Evolutionary conservation across 2,329 filamentous ascomycete species (phyloP).

Genomic region (Pseudogymnoascus sp.): DNA sequence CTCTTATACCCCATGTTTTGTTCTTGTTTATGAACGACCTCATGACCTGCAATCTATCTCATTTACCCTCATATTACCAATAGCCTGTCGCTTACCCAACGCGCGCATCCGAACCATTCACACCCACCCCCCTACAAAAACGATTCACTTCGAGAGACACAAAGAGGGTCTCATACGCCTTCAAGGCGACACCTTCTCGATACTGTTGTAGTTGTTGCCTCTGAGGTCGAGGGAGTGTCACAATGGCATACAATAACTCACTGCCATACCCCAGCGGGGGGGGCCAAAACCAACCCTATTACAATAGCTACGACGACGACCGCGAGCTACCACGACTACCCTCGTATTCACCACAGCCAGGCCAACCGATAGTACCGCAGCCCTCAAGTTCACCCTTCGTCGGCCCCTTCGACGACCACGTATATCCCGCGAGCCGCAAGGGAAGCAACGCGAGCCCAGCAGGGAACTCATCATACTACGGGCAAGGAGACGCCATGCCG

Average conservation of each 20-base stretch:
- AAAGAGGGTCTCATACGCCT: neutral
- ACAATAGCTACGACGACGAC: conserved; percentile 12
- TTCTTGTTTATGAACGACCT: neutral
- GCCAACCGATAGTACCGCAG: conserved; percentile 23
- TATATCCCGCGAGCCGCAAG: conserved; percentile 41
- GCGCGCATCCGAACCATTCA: neutral
- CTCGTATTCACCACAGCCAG: conserved; percentile 12
- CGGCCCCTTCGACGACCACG: conserved; percentile 58
- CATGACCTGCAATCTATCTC: conserved; percentile 3
- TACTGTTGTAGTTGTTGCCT: neutral
- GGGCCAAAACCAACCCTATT: conserved; percentile 16
- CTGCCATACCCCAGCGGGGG: conserved; percentile 15
- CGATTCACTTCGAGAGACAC: neutral
- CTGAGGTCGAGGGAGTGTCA: neutral
- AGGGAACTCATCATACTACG: conserved; percentile 49
- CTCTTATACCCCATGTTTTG: conserved; percentile 3
- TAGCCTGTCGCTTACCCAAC: neutral
- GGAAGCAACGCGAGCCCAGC: neutral
- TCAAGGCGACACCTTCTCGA: neutral
- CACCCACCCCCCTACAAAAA: neutral
- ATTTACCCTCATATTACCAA: conserved; percentile 1
- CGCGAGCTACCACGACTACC: conserved; percentile 9
- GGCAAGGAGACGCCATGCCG: conserved; percentile 32
- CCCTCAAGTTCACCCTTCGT: conserved; percentile 48
- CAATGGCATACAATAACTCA: conserved; percentile 3